A percentile compares a stretch with the other conserved stretches of the same genome.
These are phyloP conservation scores for Fusarium proliferatum DNA, from an alignment of 2,329 filamentous ascomycete genomes.

Conservation along the genomic window DNA sequence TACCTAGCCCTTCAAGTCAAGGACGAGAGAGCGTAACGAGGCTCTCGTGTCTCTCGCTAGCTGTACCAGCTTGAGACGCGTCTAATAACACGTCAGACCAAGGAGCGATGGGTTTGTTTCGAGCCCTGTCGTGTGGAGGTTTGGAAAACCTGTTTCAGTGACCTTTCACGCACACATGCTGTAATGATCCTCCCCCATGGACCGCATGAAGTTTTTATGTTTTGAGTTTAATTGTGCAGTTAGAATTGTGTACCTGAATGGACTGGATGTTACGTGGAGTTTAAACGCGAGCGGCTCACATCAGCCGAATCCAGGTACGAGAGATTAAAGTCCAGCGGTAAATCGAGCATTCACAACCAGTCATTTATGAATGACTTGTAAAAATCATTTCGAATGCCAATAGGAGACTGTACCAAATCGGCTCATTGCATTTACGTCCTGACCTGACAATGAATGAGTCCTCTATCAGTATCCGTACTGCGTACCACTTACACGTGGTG, in stretches of 20 bases:
- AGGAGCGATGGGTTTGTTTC: conserved; percentile 25
- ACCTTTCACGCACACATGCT: neutral
- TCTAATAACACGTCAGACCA: conserved; percentile 22
- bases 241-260: conserved; percentile 1
- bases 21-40: conserved; percentile 3
- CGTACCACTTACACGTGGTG: conserved; percentile 35
- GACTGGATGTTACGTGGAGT: neutral
- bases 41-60: conserved; percentile 26
- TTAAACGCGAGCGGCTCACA: conserved; percentile 34
- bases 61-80: conserved; percentile 23
- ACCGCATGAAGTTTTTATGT: conserved; percentile 8
- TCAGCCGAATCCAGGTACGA: conserved; percentile 13
- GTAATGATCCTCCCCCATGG: neutral
- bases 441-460: neutral
- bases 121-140: conserved; percentile 18
- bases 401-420: neutral
- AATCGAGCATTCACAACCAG: conserved; percentile 1
- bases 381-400: neutral
- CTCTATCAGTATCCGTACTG: neutral
- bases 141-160: conserved; percentile 17
- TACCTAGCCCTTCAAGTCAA: neutral
- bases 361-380: neutral
- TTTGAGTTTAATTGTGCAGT: conserved; percentile 21
- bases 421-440: conserved; percentile 1
- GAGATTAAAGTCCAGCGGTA: neutral